Evolutionary conservation across 257 asterid genomes (phyloP), one percentile per base, ranked within the genome.

Genomic region (Lycium barbarum): DNA sequence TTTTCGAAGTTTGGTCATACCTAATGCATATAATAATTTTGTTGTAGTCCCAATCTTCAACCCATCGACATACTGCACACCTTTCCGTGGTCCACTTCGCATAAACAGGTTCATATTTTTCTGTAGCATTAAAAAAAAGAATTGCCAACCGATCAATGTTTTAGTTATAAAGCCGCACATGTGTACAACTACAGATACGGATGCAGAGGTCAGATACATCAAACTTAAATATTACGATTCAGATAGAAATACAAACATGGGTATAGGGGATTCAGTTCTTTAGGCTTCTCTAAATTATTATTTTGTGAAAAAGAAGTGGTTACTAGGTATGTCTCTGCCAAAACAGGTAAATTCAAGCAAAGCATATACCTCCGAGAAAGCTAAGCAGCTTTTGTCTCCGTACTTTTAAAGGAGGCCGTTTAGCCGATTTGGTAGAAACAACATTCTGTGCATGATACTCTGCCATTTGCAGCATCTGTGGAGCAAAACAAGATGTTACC

Each of bases 61-160:
- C 96, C 99, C 99, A 97, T 86, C 99, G 93, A 88, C 99, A 97
- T 22, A 97, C 99, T n/a, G 99, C 99, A 90, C 99, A 97, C 87
- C 99, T 92, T 88, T 97, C 99, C 40, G 98, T 94, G 63, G 99
- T 97, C 99, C 99, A 95, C 92, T 93, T 97, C 81, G 97, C 94
- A 90, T 73, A 62, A 83, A 97, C 96, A 83, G 99, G 98, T 86
- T 95, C 98, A 89, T 95, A 93, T 82, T 91, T 94, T 89, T 95
- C 99, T 97, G 84, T 82, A 83, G 53, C 81, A 89, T 63, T 15
- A 86, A 87, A 78, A 35, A 13, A 26, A 40, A 40, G 53, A 72
- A 78, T 15, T 53, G 82, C 8, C 66, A 78, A 15, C 61, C 33
- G 82, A 78, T 78, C 62, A 78, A 47, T 26, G 62, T 45, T 43